Percentiles rank a stretch among this genome's conserved stretches.
Evolutionary conservation across 1,284 basidiomycete species (phyloP).

Genomic region (Sphagnurus paluster): DNA sequence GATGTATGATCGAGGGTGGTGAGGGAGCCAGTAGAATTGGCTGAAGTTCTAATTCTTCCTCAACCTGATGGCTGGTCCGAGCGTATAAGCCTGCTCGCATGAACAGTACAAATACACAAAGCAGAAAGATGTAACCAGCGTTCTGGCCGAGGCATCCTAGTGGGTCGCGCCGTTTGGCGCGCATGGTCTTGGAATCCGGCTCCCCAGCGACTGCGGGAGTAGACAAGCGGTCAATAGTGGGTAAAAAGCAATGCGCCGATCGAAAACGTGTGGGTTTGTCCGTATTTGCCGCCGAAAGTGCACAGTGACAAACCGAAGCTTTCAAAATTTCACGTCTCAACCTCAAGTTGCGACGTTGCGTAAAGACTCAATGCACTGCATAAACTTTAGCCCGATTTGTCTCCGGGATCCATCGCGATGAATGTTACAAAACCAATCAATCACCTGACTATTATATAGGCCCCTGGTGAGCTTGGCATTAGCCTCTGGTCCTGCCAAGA

Average conservation of each 20-base stretch:
- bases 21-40: constrained; percentile 15
- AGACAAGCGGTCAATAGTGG: no score
- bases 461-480: no score
- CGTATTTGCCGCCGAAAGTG: not conserved
- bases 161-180: constrained; percentile 11
- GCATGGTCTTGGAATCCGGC: constrained; percentile 12
- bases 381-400: no score
- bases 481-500: no score
- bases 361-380: no score
- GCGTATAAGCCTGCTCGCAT: constrained; percentile 56
- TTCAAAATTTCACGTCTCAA: no score
- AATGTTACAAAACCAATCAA: no score
- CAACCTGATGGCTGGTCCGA: constrained; percentile 13
- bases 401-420: no score
- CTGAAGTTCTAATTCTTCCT: constrained; percentile 14
- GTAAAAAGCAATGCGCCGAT: not conserved
- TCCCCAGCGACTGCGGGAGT: not conserved
- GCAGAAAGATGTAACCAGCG: constrained; percentile 45
- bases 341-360: no score
- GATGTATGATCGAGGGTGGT: constrained; percentile 36
- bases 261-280: not conserved
- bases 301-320: no score
- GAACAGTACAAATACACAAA: constrained; percentile 50
- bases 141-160: constrained; percentile 27
- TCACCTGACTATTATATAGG: no score